Evolutionary conservation across 495 filamentous ascomycete species (phyloP), one percentile per base, ranked within the genome.

Genomic region (Tuber microsphaerosporum): DNA sequence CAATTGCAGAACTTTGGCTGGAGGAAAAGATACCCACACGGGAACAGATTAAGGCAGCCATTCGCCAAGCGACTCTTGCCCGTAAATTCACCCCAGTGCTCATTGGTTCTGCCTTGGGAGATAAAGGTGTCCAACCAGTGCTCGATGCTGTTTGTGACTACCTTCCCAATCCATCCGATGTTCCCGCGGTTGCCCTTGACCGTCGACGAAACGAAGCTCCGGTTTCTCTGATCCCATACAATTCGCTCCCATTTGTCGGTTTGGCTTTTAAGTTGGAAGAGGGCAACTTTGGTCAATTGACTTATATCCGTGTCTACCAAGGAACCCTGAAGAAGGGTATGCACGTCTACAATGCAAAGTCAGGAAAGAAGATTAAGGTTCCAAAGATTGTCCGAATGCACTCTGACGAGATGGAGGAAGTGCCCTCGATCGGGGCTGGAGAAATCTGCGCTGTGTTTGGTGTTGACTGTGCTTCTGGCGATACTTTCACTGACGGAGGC

Each of bases 331-430:
- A 88, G 84, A 98, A 96, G 87, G 92, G 93, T 65, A 87, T 91
- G 81, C 91, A 93, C 83, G 90, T 99, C 45, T 97, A 91, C 89
- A 99, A 99, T 83, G 93, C 95, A 16, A 91, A 94, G 76, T 93
- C 88, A 72, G 90, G 93, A 83, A 97, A 98, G 88, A 98, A 95
- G 86, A 91, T 99, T 83, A 95, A 97, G 85, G 90, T 98, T 75
- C 96, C 96, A 34, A 91, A 94, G 80, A 99, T 99, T 81, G 96
- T 99, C 70, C 92, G 96, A 69, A 99, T 99, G 96, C 96, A 99
- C 87, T 97, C 94, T 45, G 97, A 98, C 83, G 96, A 99, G 83
- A 95, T 99, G 96, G 96, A 98, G 85, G 96, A 99, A 78, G 92
- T 97, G 20, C 86, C 83, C 70, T 94, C 97, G 83, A 91, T 99